Percentiles rank a stretch among this genome's conserved stretches.
These are phyloP conservation scores for Penicillium sp. DNA, from an alignment of 2,329 filamentous ascomycete genomes.

Conservation along the genomic window DNA sequence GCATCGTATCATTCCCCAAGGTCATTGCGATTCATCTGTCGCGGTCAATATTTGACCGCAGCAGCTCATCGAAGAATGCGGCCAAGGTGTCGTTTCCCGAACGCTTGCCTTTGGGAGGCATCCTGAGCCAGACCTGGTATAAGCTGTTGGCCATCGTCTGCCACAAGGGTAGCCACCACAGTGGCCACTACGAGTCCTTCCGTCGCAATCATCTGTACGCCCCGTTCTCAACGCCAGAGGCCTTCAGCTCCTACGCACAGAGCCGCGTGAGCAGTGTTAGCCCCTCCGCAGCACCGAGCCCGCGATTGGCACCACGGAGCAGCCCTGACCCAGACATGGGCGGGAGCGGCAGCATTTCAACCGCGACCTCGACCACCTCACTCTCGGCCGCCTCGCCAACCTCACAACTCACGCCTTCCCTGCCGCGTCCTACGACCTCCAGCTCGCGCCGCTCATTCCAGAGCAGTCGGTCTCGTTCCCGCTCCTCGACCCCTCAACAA, in stretches of 20 bases:
- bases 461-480: constrained; percentile 25
- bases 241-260: constrained; percentile 71
- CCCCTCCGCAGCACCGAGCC: constrained; percentile 50
- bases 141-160: constrained; percentile 83
- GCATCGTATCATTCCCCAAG: constrained; percentile 83
- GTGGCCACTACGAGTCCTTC: constrained; percentile 96
- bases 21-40: constrained; percentile 90
- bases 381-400: constrained; percentile 30
- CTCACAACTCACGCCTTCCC: constrained; percentile 20
- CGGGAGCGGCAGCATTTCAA: constrained; percentile 31
- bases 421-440: constrained; percentile 28
- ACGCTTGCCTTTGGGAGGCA: constrained; percentile 73
- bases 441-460: constrained; percentile 36
- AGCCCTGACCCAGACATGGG: constrained; percentile 29
- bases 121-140: constrained; percentile 76
- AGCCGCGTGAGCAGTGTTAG: constrained; percentile 59
- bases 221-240: constrained; percentile 79
- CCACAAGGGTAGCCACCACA: constrained; percentile 93
- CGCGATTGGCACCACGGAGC: constrained; percentile 43
- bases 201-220: constrained; percentile 75
- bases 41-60: constrained; percentile 82
- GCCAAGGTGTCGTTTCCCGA: constrained; percentile 94
- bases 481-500: constrained; percentile 27
- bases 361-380: constrained; percentile 35
- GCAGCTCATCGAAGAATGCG: constrained; percentile 83